Base-by-base conservation (phyloP, 2,329 filamentous ascomycete genomes). In the Sporothrix brunneoviolacea region DNA sequence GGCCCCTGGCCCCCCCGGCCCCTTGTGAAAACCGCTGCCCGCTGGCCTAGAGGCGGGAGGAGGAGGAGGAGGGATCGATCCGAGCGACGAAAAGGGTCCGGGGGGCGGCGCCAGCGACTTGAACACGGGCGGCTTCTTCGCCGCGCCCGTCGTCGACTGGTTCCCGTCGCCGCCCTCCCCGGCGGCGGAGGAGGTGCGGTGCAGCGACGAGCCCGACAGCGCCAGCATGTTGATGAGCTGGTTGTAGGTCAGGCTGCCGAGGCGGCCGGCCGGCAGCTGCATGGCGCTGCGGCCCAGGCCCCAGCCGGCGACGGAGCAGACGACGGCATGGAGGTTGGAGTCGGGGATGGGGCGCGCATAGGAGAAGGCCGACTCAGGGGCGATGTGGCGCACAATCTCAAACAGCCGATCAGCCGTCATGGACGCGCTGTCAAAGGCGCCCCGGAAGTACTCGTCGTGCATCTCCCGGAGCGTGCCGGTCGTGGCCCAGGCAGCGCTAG, bases 361-460 rank as follows among this genome's bases (percentile, higher is more conserved):
- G 7, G 30, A 16, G 10, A 57, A 57, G 32, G 55, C 35, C 12
- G 4, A 21, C 28, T 28, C 44, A 10, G 55, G 55, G 1, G 43
- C 54, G 10, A 57, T 42, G 37, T 33, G 54, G 24, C 55, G 54
- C 16, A 54, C 19, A 5, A 48, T 18, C 3, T 36, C 51, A 37
- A 57, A 55, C 8, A 55, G 43, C 1, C 9, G 10, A 12, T 52
- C 49, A 7, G 19, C 4, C 5, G 35, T 15, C 13, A 37, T n/a
- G 1, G 18, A 10, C 10, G 28, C 15, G 35, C 8, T 27, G 27
- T 32, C 37, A 8, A 35, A 22, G 24, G 38, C 19, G 18, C 39
- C 53, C 10, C 19, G 12, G 6, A 57, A 54, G 44, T 55, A 57
- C 22, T 54, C 51, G 5, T 55, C 52, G 40, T 33, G 37, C 32